A percentile compares a stretch with the other conserved stretches of the same genome.
Conservation (phyloP, 805 yeast genomes). For the Lachancea kluyveri region DNA sequence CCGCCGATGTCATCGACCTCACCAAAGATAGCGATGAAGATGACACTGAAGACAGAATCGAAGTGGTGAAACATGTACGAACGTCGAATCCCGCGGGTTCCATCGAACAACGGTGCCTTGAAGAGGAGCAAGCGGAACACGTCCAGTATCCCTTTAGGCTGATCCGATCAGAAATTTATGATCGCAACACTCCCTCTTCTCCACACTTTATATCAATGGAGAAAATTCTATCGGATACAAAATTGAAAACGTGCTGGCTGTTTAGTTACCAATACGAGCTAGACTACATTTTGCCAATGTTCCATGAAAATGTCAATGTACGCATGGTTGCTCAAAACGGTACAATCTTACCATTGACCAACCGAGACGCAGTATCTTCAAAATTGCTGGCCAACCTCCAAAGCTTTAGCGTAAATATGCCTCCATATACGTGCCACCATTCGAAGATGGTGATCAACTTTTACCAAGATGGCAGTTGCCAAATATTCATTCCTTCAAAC, state of each 20-base stretch:
- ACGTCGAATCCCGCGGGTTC: no score
- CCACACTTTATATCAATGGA: conserved; percentile 21
- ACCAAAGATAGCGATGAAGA: no score
- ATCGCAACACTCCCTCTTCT: conserved; percentile 2
- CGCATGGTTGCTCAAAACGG: conserved; percentile 30
- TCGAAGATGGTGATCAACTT: conserved; percentile 61
- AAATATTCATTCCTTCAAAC: conserved; percentile 52
- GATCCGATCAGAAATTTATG: conserved; percentile 20
- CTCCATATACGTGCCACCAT: conserved; percentile 49
- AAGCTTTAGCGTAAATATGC: conserved; percentile 30
- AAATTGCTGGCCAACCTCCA: conserved; percentile 10
- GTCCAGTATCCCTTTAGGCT: conserved; percentile 16
- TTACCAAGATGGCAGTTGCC: conserved; percentile 39
- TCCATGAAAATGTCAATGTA: conserved; percentile 16
- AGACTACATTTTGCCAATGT: conserved; percentile 33
- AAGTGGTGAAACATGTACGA: no score
- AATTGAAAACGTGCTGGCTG: conserved; percentile 35
- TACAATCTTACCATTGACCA: conserved; percentile 23
- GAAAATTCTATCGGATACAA: conserved; percentile 31
- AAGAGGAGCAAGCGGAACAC: background rate
- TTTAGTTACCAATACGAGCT: conserved; percentile 46
- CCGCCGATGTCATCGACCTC: no score
- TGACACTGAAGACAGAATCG: no score
- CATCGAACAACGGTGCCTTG: no score
- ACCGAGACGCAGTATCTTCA: conserved; percentile 6